phyloP scores from a whole-genome alignment of 345 rosid genomes.

The Mangifera indica region DNA sequence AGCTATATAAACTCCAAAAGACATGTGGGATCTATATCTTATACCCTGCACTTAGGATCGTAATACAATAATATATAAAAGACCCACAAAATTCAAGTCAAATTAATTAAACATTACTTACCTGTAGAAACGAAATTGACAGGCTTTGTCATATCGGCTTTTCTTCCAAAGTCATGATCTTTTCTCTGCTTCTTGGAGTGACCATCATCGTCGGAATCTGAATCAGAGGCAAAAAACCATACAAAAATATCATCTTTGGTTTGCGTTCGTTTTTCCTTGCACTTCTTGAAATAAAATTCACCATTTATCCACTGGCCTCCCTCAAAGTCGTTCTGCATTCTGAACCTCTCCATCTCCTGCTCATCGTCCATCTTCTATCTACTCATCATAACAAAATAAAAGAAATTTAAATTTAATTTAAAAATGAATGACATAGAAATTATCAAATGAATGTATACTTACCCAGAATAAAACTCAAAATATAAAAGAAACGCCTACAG shows the following conservation, averaged over 20 bases:
- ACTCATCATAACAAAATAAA: not conserved
- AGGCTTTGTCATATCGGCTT: slow-evolving; percentile 70
- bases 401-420: not conserved
- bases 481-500: too few species aligned
- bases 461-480: too few species aligned
- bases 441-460: too few species aligned
- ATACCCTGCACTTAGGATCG: too few species aligned
- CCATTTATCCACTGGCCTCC: slow-evolving; percentile 72
- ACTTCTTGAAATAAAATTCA: slow-evolving; percentile 61
- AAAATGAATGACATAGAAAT: too few species aligned
- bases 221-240: slow-evolving; percentile 62
- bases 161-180: slow-evolving; percentile 48
- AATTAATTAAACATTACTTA: not conserved
- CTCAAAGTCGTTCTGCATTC: slow-evolving; percentile 80
- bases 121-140: slow-evolving; percentile 72
- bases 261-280: slow-evolving; percentile 65
- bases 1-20: too few species aligned
- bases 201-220: slow-evolving; percentile 57
- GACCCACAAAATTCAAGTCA: not conserved
- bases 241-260: slow-evolving; percentile 66
- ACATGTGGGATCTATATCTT: too few species aligned
- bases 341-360: slow-evolving; percentile 85
- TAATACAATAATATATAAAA: too few species aligned
- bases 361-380: slow-evolving; percentile 61
- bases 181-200: slow-evolving; percentile 49